phyloP scores from a whole-genome alignment of 2,329 filamentous ascomycete species.

The Mariannaea sp. region DNA sequence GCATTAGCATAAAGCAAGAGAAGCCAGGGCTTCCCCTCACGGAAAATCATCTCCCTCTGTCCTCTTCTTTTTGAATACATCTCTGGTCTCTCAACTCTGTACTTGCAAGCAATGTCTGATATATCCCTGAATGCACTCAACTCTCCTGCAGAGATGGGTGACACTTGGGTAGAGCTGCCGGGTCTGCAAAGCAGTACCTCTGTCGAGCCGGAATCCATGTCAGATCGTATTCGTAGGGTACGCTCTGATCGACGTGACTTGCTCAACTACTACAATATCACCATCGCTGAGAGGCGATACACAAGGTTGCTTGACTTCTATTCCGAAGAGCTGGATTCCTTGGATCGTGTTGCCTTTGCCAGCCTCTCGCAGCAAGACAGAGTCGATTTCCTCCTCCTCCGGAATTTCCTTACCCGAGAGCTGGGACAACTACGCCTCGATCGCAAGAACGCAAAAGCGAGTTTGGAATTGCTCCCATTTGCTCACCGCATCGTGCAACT shows the following conservation, averaged over 20 bases:
- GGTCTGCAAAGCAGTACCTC: background rate
- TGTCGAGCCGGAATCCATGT: conserved; percentile 41
- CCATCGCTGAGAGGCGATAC: conserved; percentile 48
- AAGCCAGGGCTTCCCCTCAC: conserved; percentile 17
- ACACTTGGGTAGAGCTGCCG: conserved; percentile 17
- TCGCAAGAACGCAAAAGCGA: conserved; percentile 40
- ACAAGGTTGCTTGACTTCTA: conserved; percentile 48
- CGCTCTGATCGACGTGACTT: conserved; percentile 53
- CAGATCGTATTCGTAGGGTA: conserved; percentile 51
- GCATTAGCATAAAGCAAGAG: conserved; percentile 3
- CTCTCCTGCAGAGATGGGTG: conserved; percentile 16
- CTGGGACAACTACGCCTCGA: conserved; percentile 48
- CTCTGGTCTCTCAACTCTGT: no score
- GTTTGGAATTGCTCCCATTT: conserved; percentile 51
- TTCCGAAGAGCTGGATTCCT: conserved; percentile 44
- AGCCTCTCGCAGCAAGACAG: conserved; percentile 47
- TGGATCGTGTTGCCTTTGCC: conserved; percentile 37
- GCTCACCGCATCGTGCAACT: conserved; percentile 47
- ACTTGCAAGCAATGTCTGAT: background rate
- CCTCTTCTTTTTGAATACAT: no score
- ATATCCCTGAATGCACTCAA: conserved; percentile 11
- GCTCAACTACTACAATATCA: conserved; percentile 54
- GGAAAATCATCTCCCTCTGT: background rate
- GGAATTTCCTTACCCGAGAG: conserved; percentile 50
- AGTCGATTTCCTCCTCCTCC: conserved; percentile 56